phyloP scores from a whole-genome alignment of 2,329 filamentous ascomycete species.

The Aureobasidium zeae region DNA sequence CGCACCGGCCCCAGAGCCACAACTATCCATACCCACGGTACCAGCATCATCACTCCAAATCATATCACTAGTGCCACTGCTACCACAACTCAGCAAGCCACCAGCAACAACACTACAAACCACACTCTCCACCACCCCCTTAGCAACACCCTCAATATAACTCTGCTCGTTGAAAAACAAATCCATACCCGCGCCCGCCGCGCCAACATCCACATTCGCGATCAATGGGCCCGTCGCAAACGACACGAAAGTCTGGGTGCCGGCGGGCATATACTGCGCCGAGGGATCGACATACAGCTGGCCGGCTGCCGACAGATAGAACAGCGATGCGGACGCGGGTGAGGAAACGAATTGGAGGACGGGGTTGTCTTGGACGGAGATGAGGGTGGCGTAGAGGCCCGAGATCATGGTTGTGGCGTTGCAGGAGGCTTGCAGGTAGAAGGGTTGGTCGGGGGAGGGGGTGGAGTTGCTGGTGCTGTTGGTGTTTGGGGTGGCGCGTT shows the following conservation, averaged over 20 bases:
- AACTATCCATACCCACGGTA: background rate
- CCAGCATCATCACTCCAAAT: background rate
- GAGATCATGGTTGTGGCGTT: background rate
- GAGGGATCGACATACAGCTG: background rate
- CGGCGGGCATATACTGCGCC: background rate
- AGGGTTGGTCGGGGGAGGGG: background rate
- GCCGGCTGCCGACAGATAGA: background rate
- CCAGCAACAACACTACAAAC: background rate
- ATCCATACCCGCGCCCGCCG: conserved; percentile 32
- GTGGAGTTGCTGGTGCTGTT: background rate
- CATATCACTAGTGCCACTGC: background rate
- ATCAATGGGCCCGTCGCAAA: background rate
- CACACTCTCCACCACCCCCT: background rate
- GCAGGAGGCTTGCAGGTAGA: background rate
- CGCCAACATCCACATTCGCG: conserved; percentile 30
- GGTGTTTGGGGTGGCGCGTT: no score
- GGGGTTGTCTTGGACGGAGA: background rate
- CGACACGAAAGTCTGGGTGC: background rate
- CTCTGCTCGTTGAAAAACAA: conserved; percentile 29
- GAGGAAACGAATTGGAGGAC: background rate
- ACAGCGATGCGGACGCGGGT: background rate
- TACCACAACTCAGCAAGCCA: background rate
- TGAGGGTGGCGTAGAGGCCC: conserved; percentile 1
- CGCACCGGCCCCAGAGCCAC: background rate
- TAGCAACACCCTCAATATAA: conserved; percentile 21